Conservation (phyloP, 805 yeast genomes). For the Wickerhamiella bombiphila region DNA sequence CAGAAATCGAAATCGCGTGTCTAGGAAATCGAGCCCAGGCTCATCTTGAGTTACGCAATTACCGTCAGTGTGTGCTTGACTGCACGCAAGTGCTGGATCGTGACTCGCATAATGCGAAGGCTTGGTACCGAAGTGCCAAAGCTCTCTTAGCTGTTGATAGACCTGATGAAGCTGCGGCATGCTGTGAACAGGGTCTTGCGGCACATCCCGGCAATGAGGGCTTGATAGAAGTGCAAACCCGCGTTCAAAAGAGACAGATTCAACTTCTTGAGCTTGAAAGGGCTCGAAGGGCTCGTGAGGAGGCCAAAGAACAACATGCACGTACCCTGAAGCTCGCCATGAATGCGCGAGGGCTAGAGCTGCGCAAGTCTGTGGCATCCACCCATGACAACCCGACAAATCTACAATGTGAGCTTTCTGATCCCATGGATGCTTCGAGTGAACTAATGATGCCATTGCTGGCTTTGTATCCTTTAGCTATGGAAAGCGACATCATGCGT, state of each 20-base stretch:
- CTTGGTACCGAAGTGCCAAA: slow-evolving; percentile 69
- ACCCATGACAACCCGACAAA: slow-evolving; percentile 28
- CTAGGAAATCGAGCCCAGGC: slow-evolving; percentile 82
- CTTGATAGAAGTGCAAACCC: slow-evolving; percentile 32
- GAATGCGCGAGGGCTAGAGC: slow-evolving; percentile 33
- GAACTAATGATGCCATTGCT: slow-evolving; percentile 71
- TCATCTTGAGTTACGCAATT: slow-evolving; percentile 71
- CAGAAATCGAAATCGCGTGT: slow-evolving; percentile 33
- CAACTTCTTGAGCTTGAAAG: slow-evolving; percentile 11
- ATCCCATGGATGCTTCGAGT: slow-evolving; percentile 34
- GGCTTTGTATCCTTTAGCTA: slow-evolving; percentile 66
- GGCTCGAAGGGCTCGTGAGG: slow-evolving; percentile 2
- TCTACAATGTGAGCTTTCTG: slow-evolving; percentile 16
- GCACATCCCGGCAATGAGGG: slow-evolving; percentile 48
- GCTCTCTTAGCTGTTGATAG: slow-evolving; percentile 59
- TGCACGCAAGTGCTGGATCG: slow-evolving; percentile 50
- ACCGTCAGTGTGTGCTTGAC: slow-evolving; percentile 73
- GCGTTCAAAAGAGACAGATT: slow-evolving; percentile 28
- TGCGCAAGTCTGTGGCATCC: slow-evolving; percentile 4
- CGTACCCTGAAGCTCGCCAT: slow-evolving; percentile 40
- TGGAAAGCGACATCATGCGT: slow-evolving; percentile 71
- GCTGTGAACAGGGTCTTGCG: slow-evolving; percentile 48
- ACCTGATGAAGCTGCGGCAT: slow-evolving; percentile 55
- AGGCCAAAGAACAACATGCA: slow-evolving; percentile 8
- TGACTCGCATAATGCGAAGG: slow-evolving; percentile 61